phyloP scores from a whole-genome alignment of 2,329 filamentous ascomycete genomes.

The Calonectria naviculata region DNA sequence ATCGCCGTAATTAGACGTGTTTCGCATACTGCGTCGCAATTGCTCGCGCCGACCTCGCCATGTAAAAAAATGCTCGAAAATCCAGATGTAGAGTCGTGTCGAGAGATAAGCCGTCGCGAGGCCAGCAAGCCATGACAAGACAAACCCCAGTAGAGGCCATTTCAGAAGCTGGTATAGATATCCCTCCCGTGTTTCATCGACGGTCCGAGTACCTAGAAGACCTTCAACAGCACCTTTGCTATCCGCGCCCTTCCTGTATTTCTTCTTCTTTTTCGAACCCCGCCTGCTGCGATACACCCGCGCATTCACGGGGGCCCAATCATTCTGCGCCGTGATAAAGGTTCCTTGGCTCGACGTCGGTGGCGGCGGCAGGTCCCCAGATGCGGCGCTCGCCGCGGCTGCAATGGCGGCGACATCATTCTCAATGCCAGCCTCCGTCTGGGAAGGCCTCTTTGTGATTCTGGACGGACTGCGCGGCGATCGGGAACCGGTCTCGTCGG shows the following conservation, averaged over 20 bases:
- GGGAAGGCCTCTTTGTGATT: constrained; percentile 55
- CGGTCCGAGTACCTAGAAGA: constrained; percentile 68
- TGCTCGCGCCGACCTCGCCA: constrained; percentile 85
- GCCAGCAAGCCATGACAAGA: constrained; percentile 82
- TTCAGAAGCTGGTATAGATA: constrained; percentile 90
- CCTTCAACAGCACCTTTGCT: constrained; percentile 51
- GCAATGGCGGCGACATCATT: constrained; percentile 50
- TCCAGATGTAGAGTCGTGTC: constrained; percentile 88
- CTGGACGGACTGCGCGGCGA: constrained; percentile 55
- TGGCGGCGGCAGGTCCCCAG: constrained; percentile 45
- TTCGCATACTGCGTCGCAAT: constrained; percentile 77
- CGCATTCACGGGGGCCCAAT: constrained; percentile 92
- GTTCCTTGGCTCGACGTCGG: constrained; percentile 50
- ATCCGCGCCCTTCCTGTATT: constrained; percentile 43
- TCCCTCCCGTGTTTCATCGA: constrained; percentile 94
- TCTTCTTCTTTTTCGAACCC: constrained; percentile 49
- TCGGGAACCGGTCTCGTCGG: constrained; percentile 60
- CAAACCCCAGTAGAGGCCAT: constrained; percentile 87
- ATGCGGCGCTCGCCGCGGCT: constrained; percentile 52
- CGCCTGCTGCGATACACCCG: constrained; percentile 62
- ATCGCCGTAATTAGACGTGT: constrained; percentile 79
- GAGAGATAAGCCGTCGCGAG: constrained; percentile 79
- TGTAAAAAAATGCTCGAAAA: constrained; percentile 91
- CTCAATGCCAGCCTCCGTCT: constrained; percentile 41
- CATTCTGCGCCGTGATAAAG: constrained; percentile 91